A percentile compares a stretch with the other conserved stretches of the same genome.
Evolutionary conservation across 768 basidiomycete species (phyloP).

Genomic region (Gyrodon lividus): DNA sequence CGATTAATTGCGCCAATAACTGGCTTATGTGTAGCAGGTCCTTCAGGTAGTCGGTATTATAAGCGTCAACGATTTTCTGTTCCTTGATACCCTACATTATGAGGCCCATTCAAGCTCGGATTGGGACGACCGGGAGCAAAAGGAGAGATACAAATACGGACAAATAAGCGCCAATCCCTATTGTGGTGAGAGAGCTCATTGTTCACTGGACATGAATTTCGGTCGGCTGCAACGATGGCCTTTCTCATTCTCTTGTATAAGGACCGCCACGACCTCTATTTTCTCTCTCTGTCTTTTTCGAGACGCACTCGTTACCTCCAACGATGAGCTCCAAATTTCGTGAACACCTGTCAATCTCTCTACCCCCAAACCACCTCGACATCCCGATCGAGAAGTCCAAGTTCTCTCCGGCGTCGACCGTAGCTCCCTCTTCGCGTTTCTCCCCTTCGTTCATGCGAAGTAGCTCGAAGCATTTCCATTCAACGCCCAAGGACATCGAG

Average conservation of each 20-base stretch:
- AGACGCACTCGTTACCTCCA: not conserved
- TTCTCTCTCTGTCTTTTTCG: not conserved
- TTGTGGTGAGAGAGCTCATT: constrained; percentile 20
- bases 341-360: constrained; percentile 29
- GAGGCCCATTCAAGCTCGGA: too few relatives aligned
- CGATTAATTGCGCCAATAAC: too few relatives aligned
- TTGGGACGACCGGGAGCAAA: not conserved
- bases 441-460: constrained; percentile 25
- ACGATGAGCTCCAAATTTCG: constrained; percentile 32
- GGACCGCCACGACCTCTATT: constrained; percentile 11
- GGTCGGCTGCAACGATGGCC: constrained; percentile 2
- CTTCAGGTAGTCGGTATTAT: too few relatives aligned
- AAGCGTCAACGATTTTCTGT: too few relatives aligned
- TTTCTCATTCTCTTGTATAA: constrained; percentile 5
- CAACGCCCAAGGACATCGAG: constrained; percentile 25
- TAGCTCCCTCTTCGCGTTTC: constrained; percentile 26
- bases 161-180: constrained; percentile 1
- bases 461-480: constrained; percentile 12
- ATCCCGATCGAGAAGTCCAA: constrained; percentile 34
- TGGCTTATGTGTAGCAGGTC: too few relatives aligned
- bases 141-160: not conserved
- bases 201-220: constrained; percentile 10
- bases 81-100: too few relatives aligned
- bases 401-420: constrained; percentile 46
- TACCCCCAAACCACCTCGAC: constrained; percentile 9